Evolutionary conservation across 169 alveolate species (phyloP).

Genomic region (Plasmodium inui): DNA sequence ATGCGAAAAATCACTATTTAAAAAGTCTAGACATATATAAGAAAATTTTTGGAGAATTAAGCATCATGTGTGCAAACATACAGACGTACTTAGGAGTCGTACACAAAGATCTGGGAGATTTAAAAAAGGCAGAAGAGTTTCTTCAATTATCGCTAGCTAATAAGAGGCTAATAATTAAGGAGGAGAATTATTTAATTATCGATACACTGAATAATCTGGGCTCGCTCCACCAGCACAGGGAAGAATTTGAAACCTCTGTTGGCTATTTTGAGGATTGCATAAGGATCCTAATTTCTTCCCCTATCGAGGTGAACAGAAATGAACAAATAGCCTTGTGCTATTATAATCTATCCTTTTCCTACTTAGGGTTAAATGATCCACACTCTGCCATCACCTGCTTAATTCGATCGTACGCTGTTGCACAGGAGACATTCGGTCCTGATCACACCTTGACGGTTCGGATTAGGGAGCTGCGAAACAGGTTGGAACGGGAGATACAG

Average conservation of each 20-base stretch:
- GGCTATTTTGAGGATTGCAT: slow-evolving; percentile 72
- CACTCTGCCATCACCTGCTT: slow-evolving; percentile 62
- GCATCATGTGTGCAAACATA: slow-evolving; percentile 73
- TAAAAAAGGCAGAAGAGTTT: slow-evolving; percentile 63
- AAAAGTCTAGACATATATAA: slow-evolving; percentile 72
- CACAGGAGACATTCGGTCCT: slow-evolving; percentile 49
- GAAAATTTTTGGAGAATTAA: slow-evolving; percentile 52
- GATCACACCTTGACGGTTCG: slow-evolving; percentile 57
- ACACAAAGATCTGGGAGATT: slow-evolving; percentile 70
- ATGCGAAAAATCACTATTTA: slow-evolving; percentile 63
- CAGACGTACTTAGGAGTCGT: slow-evolving; percentile 72
- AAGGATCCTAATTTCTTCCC: slow-evolving; percentile 48
- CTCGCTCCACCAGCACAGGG: slow-evolving; percentile 48
- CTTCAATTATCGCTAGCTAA: slow-evolving; percentile 62
- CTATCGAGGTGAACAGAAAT: slow-evolving; percentile 42
- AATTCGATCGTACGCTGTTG: slow-evolving; percentile 43
- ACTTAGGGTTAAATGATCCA: slow-evolving; percentile 56
- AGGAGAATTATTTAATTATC: slow-evolving; percentile 60
- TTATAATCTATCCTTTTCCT: slow-evolving; percentile 70
- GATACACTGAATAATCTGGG: slow-evolving; percentile 74
- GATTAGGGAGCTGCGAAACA: slow-evolving; percentile 21
- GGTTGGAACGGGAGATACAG: slow-evolving; percentile 9
- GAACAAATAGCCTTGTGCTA: slow-evolving; percentile 73
- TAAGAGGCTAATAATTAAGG: slow-evolving; percentile 42
- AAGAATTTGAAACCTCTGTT: slow-evolving; percentile 38